Percentiles rank a stretch among this genome's conserved stretches.
Conservation (phyloP, 306 rosid genomes). For the Luffa acutangula region DNA sequence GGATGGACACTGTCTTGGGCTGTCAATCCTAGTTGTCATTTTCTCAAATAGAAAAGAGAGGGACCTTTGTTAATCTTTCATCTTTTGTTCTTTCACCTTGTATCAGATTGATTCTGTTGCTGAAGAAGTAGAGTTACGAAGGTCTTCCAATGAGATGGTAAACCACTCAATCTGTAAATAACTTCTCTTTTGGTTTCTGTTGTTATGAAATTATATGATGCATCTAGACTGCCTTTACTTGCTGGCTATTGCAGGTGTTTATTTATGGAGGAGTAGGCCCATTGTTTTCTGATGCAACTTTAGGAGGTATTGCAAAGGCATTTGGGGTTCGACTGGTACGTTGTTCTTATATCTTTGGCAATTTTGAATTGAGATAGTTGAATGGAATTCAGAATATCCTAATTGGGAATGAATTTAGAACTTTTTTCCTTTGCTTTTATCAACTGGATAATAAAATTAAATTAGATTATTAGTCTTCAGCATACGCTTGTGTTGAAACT, state of each 20-base stretch:
- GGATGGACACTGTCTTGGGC: not conserved
- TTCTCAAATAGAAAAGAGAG: slow-evolving; percentile 1
- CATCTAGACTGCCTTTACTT: slow-evolving; percentile 1
- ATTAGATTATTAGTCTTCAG: not conserved
- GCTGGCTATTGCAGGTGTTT: slow-evolving; percentile 48
- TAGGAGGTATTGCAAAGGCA: slow-evolving; percentile 88
- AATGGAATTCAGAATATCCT: not conserved
- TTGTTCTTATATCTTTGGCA: slow-evolving; percentile 14
- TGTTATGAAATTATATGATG: not conserved
- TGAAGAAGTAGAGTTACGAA: slow-evolving; percentile 68
- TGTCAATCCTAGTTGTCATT: not conserved
- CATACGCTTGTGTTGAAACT: not conserved
- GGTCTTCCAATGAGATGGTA: slow-evolving; percentile 75
- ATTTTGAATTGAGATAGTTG: not conserved
- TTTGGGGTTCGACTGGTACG: slow-evolving; percentile 90
- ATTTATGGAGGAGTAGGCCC: slow-evolving; percentile 95
- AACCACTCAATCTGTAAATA: not conserved
- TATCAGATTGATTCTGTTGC: slow-evolving; percentile 88
- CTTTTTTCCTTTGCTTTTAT: not conserved
- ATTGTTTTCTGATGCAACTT: slow-evolving; percentile 78
- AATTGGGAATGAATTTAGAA: not conserved
- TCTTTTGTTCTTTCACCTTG: slow-evolving; percentile 8
- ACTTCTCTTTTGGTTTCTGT: not conserved
- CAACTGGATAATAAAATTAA: not conserved
- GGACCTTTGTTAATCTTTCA: slow-evolving; percentile 9